These are phyloP conservation scores for Russula lepida DNA, from an alignment of 768 basidiomycete species.

Conservation along the genomic window DNA sequence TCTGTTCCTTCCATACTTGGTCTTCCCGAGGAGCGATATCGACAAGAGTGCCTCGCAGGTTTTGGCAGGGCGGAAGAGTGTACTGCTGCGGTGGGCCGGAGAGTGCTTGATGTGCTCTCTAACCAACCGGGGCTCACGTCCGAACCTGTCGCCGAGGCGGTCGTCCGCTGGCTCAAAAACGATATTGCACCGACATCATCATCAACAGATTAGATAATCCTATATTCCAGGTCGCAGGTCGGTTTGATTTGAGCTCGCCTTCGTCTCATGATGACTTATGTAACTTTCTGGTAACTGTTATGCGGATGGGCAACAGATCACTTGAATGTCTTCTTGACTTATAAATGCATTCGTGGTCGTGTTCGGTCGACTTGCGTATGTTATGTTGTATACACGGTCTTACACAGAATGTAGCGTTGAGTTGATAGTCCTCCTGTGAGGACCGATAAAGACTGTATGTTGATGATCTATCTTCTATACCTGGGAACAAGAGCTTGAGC, in stretches of 20 bases:
- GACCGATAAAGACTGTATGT: neutral
- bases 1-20: slow-evolving; percentile 50
- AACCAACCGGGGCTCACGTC: neutral
- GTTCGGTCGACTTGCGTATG: neutral
- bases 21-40: slow-evolving; percentile 54
- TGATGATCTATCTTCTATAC: too few species aligned
- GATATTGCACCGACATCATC: slow-evolving; percentile 18
- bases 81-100: slow-evolving; percentile 47
- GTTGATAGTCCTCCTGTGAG: neutral
- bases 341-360: neutral
- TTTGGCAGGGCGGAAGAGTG: slow-evolving; percentile 76
- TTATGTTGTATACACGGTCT: neutral
- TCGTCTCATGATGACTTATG: neutral
- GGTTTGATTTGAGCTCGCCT: neutral
- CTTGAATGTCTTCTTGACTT: neutral
- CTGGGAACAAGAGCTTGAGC: too few species aligned
- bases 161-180: slow-evolving; percentile 22
- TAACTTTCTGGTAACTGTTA: neutral
- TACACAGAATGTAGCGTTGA: neutral
- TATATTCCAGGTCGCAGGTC: neutral
- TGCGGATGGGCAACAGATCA: neutral
- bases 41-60: slow-evolving; percentile 59
- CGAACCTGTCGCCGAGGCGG: slow-evolving; percentile 22
- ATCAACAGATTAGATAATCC: slow-evolving; percentile 1
- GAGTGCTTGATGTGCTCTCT: slow-evolving; percentile 45